A percentile compares a stretch with the other conserved stretches of the same genome.
Conservation (phyloP, 2,329 filamentous ascomycete species). For the Nigrospora oryzae region DNA sequence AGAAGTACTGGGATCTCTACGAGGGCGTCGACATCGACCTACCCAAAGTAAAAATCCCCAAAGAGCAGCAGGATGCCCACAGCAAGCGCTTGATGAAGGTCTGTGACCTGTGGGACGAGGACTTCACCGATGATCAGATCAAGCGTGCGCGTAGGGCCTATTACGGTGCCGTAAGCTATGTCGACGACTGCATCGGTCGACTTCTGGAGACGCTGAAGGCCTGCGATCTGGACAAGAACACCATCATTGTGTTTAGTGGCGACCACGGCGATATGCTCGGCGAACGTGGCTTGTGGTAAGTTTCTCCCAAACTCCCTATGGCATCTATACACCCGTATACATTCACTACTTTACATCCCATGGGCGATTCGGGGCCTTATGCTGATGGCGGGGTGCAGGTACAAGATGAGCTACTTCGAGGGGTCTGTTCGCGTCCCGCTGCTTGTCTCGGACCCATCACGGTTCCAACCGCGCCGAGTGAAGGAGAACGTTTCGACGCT, state of each 20-base stretch:
- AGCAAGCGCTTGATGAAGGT: slow-evolving; percentile 81
- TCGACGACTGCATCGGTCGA: slow-evolving; percentile 85
- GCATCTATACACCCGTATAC: neutral
- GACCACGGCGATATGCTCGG: slow-evolving; percentile 96
- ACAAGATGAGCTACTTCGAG: slow-evolving; percentile 98
- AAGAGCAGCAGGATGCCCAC: slow-evolving; percentile 78
- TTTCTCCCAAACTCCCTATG: neutral
- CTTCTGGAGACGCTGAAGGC: slow-evolving; percentile 70
- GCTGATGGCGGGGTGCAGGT: slow-evolving; percentile 25
- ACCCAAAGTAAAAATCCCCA: slow-evolving; percentile 68
- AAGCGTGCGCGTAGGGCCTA: slow-evolving; percentile 80
- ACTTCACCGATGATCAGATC: slow-evolving; percentile 79
- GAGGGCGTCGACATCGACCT: slow-evolving; percentile 81
- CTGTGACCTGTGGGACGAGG: slow-evolving; percentile 76
- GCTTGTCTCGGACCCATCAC: slow-evolving; percentile 70
- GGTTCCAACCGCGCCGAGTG: slow-evolving; percentile 68
- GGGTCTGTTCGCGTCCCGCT: slow-evolving; percentile 83
- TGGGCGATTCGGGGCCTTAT: neutral
- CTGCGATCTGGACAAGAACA: slow-evolving; percentile 74
- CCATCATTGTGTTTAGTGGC: slow-evolving; percentile 84
- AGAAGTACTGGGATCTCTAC: slow-evolving; percentile 90
- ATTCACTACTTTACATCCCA: neutral
- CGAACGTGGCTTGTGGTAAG: slow-evolving; percentile 75
- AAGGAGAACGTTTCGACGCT: slow-evolving; percentile 82
- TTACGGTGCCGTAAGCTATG: slow-evolving; percentile 88